A percentile compares a stretch with the other conserved stretches of the same genome.
These are phyloP conservation scores for Ziziphus jujuba DNA, from an alignment of 306 rosid species.

Conservation along the genomic window DNA sequence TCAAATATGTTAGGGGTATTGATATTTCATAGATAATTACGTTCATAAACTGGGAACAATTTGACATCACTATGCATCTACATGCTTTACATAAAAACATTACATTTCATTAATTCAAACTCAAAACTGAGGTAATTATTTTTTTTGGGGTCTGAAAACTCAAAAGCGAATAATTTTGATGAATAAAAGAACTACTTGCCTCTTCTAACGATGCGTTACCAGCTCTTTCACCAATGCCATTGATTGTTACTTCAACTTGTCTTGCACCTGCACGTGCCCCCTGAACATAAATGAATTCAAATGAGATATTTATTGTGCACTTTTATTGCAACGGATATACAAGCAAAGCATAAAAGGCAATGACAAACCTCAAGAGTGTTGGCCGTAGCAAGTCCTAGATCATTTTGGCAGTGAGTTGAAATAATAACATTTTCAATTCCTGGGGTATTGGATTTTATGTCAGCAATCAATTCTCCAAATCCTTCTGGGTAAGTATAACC, in stretches of 20 bases:
- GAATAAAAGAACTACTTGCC: slow-evolving; percentile 38
- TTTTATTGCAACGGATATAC: neutral
- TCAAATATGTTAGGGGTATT: neutral
- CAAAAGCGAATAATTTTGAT: neutral
- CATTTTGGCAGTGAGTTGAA: slow-evolving; percentile 98
- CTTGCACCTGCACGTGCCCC: slow-evolving; percentile 97
- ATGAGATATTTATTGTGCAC: slow-evolving; percentile 9
- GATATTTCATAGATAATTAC: neutral
- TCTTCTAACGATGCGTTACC: slow-evolving; percentile 98
- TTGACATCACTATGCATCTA: neutral
- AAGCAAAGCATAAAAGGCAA: neutral
- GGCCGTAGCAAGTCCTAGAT: slow-evolving; percentile 94
- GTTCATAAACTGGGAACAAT: neutral
- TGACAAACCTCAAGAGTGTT: slow-evolving; percentile 74
- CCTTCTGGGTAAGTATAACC: slow-evolving; percentile 70
- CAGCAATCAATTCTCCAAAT: slow-evolving; percentile 80
- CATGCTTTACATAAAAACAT: neutral
- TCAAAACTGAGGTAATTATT: no score
- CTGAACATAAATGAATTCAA: slow-evolving; percentile 43
- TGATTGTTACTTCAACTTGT: slow-evolving; percentile 93
- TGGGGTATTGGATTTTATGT: slow-evolving; percentile 83
- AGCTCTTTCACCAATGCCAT: slow-evolving; percentile 99
- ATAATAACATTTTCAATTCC: slow-evolving; percentile 83
- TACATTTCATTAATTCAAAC: neutral
- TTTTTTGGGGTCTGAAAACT: slow-evolving; percentile 1